phyloP scores from a whole-genome alignment of 2,329 filamentous ascomycete species.

The Trichoderma harzianum region DNA sequence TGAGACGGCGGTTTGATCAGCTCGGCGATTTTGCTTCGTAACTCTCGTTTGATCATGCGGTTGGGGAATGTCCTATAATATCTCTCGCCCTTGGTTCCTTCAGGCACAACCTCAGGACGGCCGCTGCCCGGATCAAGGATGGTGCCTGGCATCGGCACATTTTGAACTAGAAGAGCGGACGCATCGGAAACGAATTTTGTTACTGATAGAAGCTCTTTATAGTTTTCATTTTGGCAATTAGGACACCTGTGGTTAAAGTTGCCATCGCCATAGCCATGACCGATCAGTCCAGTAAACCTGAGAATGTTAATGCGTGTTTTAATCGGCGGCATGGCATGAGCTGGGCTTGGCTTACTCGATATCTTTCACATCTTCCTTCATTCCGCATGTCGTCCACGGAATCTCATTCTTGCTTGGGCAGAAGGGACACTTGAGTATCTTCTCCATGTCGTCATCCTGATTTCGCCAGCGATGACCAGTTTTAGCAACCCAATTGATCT shows the following conservation, averaged over 20 bases:
- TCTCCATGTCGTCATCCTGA: constrained; percentile 45
- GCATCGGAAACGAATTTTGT: constrained; percentile 51
- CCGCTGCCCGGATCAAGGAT: constrained; percentile 55
- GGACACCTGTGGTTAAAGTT: constrained; percentile 49
- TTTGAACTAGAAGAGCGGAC: constrained; percentile 13
- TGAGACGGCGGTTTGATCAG: constrained; percentile 31
- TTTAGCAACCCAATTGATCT: constrained; percentile 42
- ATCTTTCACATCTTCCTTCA: constrained; percentile 25
- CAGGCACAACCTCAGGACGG: constrained; percentile 38
- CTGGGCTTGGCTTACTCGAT: neutral
- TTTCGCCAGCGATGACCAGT: constrained; percentile 60
- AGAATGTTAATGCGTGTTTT: neutral
- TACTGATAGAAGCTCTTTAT: constrained; percentile 58
- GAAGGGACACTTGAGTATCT: constrained; percentile 51
- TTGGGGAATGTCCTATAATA: constrained; percentile 53
- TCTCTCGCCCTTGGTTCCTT: constrained; percentile 20
- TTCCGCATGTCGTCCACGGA: constrained; percentile 58
- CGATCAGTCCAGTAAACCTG: constrained; percentile 28
- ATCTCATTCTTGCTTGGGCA: constrained; percentile 45
- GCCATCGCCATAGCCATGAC: constrained; percentile 58
- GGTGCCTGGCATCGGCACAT: constrained; percentile 63
- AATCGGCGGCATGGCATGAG: too few species aligned
- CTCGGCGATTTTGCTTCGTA: constrained; percentile 42
- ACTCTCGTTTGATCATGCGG: constrained; percentile 46
- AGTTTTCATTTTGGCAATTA: constrained; percentile 48